Evolutionary conservation across 352 stramenopile species (phyloP), one percentile per base, ranked within the genome.

Genomic region (Phytophthora fragariaefolia): DNA sequence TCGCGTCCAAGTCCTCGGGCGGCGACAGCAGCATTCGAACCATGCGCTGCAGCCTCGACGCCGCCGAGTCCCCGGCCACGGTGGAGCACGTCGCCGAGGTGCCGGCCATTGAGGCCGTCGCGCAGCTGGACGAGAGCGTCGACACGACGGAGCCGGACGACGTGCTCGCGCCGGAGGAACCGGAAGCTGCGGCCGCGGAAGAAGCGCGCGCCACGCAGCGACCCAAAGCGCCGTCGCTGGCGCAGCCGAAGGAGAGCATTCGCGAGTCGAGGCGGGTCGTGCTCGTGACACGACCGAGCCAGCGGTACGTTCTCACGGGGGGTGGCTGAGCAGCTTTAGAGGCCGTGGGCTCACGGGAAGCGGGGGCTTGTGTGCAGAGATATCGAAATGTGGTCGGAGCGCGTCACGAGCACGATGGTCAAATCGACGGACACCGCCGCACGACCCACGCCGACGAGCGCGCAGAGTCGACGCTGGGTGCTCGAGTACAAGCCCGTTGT

Each of bases 401-500:
- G 85, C 1, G 83, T 83, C 26, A 89, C 80, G 6, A 95, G 75
- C 63, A 91, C 81, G 58, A 93, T 91, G 83, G 71, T 88, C 50
- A 83, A 77, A 45, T 93, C 79, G 7, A 77, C 59, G 7, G 78
- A 69, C 15, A 84, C 71, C 15, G 85, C 59, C 24, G 46, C 82
- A 27, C 82, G 79, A 13, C 54, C 82, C 5, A 73, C 74, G 12
- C 72, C 75, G 5, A 83, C 82, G 4, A 85, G 74, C 36, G 79
- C 80, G 45, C 83, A 92, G 40, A 91, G 85, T 67, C 73, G 66
- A 32, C 79, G 79, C 26, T 92, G 82, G 79, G 76, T 92, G 49
- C 80, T 91, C 12, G 83, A 93, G 62, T 95, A 95, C 77, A 95
- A 95, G 48, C 87, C 87, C 1, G 74, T 92, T 5, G 85, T 96